These are phyloP conservation scores for Hypomyces perniciosus DNA, from an alignment of 2,329 filamentous ascomycete genomes.

Conservation along the genomic window DNA sequence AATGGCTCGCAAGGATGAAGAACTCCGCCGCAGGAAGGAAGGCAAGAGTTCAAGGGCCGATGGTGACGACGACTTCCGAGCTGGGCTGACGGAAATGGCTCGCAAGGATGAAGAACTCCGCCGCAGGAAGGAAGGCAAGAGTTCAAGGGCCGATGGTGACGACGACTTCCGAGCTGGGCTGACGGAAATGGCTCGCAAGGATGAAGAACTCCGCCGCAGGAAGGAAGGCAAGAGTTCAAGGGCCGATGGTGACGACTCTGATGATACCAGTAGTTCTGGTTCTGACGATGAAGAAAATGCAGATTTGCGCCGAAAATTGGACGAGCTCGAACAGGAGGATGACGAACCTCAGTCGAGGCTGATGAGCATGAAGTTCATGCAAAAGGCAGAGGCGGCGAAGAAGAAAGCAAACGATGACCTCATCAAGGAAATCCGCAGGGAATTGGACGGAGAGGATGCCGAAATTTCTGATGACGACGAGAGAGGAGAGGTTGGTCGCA, in stretches of 20 bases:
- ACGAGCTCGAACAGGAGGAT: conserved; percentile 40
- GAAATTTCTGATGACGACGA: conserved; percentile 46
- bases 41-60: too few species aligned
- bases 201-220: conserved; percentile 73
- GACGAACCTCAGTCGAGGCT: conserved; percentile 59
- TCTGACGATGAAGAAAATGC: conserved; percentile 52
- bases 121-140: conserved; percentile 69
- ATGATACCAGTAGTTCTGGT: conserved; percentile 51
- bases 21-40: too few species aligned
- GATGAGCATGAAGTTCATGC: conserved; percentile 90
- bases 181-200: conserved; percentile 72
- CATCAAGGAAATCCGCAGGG: conserved; percentile 60
- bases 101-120: conserved; percentile 76
- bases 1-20: too few species aligned
- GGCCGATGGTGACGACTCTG: conserved; percentile 44
- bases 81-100: conserved; percentile 74
- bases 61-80: too few species aligned
- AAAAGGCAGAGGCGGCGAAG: conserved; percentile 71
- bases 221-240: conserved; percentile 63
- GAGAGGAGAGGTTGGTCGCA: conserved; percentile 58
- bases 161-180: conserved; percentile 75
- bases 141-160: conserved; percentile 47
- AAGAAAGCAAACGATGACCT: conserved; percentile 78
- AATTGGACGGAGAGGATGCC: conserved; percentile 59
- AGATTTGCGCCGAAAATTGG: conserved; percentile 42